These are phyloP conservation scores for Pythium dissimile DNA, from an alignment of 352 stramenopile species.

Conservation along the genomic window DNA sequence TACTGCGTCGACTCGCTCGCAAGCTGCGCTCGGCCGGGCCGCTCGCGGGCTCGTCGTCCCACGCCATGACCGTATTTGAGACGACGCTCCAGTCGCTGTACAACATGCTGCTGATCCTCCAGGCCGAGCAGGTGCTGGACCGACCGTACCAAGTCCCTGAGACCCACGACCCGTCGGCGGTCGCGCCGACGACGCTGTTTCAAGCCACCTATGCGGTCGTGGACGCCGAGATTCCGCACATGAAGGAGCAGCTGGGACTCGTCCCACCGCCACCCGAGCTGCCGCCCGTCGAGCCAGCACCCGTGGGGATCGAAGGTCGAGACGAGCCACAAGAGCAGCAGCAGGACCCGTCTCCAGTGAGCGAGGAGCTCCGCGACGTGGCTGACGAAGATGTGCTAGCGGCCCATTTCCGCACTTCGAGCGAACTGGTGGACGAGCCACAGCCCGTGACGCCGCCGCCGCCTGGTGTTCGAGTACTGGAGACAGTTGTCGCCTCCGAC, in stretches of 20 bases:
- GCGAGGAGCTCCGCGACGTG: too few relatives aligned
- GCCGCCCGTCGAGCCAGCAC: conserved; percentile 11
- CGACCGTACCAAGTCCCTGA: conserved; percentile 27
- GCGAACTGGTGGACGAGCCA: background rate
- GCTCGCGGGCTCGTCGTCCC: conserved; percentile 27
- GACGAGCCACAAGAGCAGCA: background rate
- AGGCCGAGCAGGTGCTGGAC: conserved; percentile 74
- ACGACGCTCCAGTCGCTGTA: conserved; percentile 85
- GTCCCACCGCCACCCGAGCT: conserved; percentile 29
- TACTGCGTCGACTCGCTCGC: conserved; percentile 65
- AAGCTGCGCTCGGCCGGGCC: conserved; percentile 44
- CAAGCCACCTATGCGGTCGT: conserved; percentile 72
- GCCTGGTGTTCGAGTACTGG: conserved; percentile 4
- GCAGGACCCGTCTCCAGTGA: too few relatives aligned
- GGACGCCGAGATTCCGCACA: conserved; percentile 65
- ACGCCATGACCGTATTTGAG: conserved; percentile 72
- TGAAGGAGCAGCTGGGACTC: conserved; percentile 74
- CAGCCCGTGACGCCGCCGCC: background rate
- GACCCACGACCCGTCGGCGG: background rate
- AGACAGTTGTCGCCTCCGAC: conserved; percentile 5
- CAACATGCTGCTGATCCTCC: conserved; percentile 81
- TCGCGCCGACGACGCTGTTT: conserved; percentile 37
- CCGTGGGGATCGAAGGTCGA: conserved; percentile 19
- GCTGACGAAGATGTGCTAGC: conserved; percentile 1
- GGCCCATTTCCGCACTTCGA: conserved; percentile 5